Evolutionary conservation across 257 asterid species (phyloP), one percentile per base, ranked within the genome.

Genomic region (Pogostemon cablin): DNA sequence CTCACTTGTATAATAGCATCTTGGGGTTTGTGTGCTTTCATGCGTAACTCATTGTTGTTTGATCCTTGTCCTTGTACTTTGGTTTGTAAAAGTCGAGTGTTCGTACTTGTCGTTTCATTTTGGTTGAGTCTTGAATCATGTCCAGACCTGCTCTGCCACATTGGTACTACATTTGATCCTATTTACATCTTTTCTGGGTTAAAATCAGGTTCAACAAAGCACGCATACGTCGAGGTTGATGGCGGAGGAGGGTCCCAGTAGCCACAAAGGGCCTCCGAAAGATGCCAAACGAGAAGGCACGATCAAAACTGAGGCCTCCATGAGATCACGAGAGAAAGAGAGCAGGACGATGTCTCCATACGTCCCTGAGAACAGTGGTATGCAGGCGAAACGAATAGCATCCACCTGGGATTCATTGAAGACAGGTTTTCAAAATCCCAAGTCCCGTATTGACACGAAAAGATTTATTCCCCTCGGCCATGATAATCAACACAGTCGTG

Each of bases 371-470:
- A 54, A 40, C 67, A 38, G 40, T 12, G 71, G 46, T 65, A 4
- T 39, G 56, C 73, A 15, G 35, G 69, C 35, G 1, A 63, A 72
- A 34, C 81, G 77, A 40, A 5, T 81, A 46, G 65, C 85, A 64
- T 80, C 88, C 3, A 81, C 90, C 4, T 88, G 97, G 96, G 81
- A 83, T 48, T 81, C 87, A 9, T 64, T 91, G 88, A 89, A 84
- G 84, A 67, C 41, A 2, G 81, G 95, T 37, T 80, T 91, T 3
- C 75, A 64, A 47, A 85, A 75, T 52, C 75, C 88, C 81, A 87
- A 88, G 83, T 78, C 82, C 20, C 86, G 77, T 15, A 70, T 90
- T 2, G 91, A 88, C 11, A 70, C 86, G 0, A 86, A 78, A 67
- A 85, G 48, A 70, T 88, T 88, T 73, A 76, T 86, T 15, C 87